phyloP scores from a whole-genome alignment of 2,329 filamentous ascomycete genomes.

The Xylariomycetidae sp. region DNA sequence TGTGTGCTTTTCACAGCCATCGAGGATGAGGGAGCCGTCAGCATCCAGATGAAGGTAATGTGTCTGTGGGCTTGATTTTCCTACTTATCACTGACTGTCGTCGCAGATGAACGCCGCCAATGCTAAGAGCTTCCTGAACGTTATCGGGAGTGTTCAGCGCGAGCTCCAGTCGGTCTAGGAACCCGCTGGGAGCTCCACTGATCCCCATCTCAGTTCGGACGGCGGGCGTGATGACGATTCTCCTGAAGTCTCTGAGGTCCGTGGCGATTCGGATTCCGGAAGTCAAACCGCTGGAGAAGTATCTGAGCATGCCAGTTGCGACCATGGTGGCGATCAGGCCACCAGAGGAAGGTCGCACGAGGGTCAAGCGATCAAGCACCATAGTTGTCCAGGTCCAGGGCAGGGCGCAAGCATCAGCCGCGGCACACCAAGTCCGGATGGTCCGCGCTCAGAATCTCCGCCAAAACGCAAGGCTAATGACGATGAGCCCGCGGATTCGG shows the following conservation, averaged over 20 bases:
- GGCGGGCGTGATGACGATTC: background rate
- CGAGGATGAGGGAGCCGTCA: constrained; percentile 50
- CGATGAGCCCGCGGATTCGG: constrained; percentile 5
- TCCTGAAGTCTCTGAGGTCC: background rate
- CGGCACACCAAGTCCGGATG: too few relatives aligned
- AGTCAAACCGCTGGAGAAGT: constrained; percentile 1
- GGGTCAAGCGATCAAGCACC: too few relatives aligned
- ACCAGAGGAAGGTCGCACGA: too few relatives aligned
- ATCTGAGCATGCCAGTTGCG: background rate
- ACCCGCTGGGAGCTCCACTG: constrained; percentile 10
- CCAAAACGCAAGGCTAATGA: constrained; percentile 10
- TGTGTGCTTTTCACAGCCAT: constrained; percentile 62
- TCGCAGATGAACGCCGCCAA: constrained; percentile 47
- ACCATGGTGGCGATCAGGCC: too few relatives aligned
- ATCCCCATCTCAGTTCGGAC: background rate
- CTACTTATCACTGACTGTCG: background rate
- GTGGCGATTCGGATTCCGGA: background rate
- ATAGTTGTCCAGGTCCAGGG: too few relatives aligned
- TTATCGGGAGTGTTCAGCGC: constrained; percentile 43
- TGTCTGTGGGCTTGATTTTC: constrained; percentile 4
- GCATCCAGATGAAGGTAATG: constrained; percentile 56
- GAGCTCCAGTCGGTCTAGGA: constrained; percentile 37
- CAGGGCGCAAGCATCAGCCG: too few relatives aligned
- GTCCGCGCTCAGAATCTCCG: constrained; percentile 3
- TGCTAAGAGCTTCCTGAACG: constrained; percentile 45